Evolutionary conservation across 495 filamentous ascomycete species (phyloP), one percentile per base, ranked within the genome.

Genomic region (Achaetomiella virescens): DNA sequence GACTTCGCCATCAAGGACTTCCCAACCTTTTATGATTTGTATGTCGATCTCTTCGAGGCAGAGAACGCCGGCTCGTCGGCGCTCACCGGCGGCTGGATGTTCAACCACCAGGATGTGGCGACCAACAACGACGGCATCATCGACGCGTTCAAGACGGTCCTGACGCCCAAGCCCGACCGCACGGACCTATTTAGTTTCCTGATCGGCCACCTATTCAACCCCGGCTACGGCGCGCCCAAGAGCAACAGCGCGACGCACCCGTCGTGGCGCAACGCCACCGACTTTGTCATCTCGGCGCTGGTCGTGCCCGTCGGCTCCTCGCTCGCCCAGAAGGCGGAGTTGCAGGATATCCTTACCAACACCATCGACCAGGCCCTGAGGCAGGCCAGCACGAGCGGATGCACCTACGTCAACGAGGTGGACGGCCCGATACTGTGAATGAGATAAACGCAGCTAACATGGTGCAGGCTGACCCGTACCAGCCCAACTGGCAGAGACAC

Each of bases 231-330:
- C 27, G 52, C 51, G 2, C 67, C 67, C 0, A 54, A 59, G 11
- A 47, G 59, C 47, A 62, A 62, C 29, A 77, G 66, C 60, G 70
- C 82, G 0, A 75, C 78, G 6, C 79, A 81, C 61, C 81, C 81
- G 0, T 77, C 79, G 6, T 84, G 76, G 75, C 48, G 69, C 3
- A 62, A 66, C 48, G 57, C 63, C 1, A 67, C 65, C 14, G 46
- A 66, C 35, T 66, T 66, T 24, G 22, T 63, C 42, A 63, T 70
- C 33, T 50, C 55, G 6, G 48, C 45, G 18, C 6, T 63, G 1
- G 36, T 52, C 11, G 52, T 59, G 6, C 54, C 61, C 6, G 41
- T 42, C 3, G 58, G 54, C 20, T 54, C 56, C 17, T 29, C 55
- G 14, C 51, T 21, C 20, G 55, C 59, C 7, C 33, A 51, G 8